phyloP scores from a whole-genome alignment of 306 rosid genomes.

The Lithocarpus polystachyus region DNA sequence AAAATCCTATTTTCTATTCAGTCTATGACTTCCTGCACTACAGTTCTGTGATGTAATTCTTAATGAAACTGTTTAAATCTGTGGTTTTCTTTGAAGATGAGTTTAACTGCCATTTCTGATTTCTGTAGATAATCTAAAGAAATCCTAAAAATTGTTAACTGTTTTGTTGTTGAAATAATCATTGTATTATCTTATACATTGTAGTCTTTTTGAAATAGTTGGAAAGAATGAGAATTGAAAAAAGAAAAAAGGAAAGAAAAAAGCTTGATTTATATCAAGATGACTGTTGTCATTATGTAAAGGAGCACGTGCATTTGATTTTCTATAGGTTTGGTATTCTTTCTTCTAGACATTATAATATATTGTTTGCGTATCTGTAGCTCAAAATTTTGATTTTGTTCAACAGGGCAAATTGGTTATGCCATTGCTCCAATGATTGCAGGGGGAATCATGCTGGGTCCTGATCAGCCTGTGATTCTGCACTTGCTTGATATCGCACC shows the following conservation, averaged over 20 bases:
- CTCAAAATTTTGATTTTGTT: conserved; percentile 6
- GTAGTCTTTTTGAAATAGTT: no score
- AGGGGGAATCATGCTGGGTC: conserved; percentile 68
- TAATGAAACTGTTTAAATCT: background rate
- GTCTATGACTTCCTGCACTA: background rate
- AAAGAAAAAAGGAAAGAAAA: no score
- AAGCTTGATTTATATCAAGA: background rate
- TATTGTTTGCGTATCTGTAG: background rate
- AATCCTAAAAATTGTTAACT: no score
- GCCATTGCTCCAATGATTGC: conserved; percentile 82
- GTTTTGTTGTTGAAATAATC: no score
- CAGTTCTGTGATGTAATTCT: background rate
- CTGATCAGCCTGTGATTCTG: conserved; percentile 66
- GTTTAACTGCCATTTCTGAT: no score
- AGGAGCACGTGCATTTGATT: background rate
- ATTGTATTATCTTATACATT: no score
- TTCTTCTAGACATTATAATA: background rate
- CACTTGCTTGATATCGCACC: conserved; percentile 74
- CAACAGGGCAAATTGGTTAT: conserved; percentile 79
- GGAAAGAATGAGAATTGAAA: no score
- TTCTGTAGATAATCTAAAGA: no score
- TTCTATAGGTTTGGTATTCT: background rate
- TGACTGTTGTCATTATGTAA: background rate
- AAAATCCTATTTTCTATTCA: background rate
- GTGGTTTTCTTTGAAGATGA: background rate